phyloP scores from a whole-genome alignment of 2,329 filamentous ascomycete genomes.

The Penicillium sp. region DNA sequence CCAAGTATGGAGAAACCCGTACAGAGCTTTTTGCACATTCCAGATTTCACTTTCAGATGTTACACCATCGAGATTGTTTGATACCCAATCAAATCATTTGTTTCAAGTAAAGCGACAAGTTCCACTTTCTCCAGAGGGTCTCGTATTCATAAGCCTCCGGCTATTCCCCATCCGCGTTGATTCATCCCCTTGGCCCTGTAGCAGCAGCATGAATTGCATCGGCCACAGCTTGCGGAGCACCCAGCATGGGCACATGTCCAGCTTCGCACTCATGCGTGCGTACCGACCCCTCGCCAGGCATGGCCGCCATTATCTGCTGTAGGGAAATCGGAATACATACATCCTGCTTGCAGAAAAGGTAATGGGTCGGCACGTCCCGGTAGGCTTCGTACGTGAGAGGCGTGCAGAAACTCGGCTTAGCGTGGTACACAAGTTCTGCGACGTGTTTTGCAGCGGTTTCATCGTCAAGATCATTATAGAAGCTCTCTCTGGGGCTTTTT shows the following conservation, averaged over 20 bases:
- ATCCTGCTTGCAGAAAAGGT: conserved; percentile 43
- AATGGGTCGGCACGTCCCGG: conserved; percentile 41
- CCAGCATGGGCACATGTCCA: conserved; percentile 1
- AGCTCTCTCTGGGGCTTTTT: conserved; percentile 19
- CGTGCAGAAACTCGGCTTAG: conserved; percentile 24
- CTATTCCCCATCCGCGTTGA: neutral
- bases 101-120: neutral
- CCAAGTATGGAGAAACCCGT: neutral
- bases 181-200: neutral
- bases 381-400: conserved; percentile 36
- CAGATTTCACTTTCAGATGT: conserved; percentile 1
- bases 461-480: conserved; percentile 38
- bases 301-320: conserved; percentile 38
- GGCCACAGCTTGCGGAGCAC: conserved; percentile 1
- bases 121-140: neutral
- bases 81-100: conserved; percentile 22
- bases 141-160: neutral
- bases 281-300: neutral
- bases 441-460: conserved; percentile 17
- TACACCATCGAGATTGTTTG: conserved; percentile 13
- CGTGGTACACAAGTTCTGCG: conserved; percentile 27
- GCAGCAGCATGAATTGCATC: conserved; percentile 2
- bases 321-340: conserved; percentile 34
- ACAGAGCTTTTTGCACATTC: neutral
- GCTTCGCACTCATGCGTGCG: neutral